Evolutionary conservation across 805 yeast species (phyloP), one percentile per base, ranked within the genome.

Genomic region (Jamesozyma rosinii): DNA sequence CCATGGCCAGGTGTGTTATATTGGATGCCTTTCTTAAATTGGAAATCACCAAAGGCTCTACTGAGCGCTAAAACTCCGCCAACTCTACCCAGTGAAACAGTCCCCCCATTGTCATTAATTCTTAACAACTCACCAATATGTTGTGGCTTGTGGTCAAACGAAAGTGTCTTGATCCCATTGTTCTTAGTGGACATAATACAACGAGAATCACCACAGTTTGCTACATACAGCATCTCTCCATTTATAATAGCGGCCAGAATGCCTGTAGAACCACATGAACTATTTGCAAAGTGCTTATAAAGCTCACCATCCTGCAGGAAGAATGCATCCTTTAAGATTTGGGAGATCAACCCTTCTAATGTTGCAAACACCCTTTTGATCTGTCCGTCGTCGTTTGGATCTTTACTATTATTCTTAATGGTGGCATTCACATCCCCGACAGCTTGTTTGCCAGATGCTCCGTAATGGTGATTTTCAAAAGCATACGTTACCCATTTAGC

Each of bases 41-140:
- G 67, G 54, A 81, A 83, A 63, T 83, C 89, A 24, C 88, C 86
- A 61, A 90, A 84, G 44, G 96, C 97, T 61, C 97, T 74, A 41
- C 95, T 82, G 49, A 90, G 71, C 0, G 97, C 97, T 63, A 90
- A 74, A 51, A 88, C 86, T 43, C 97, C 97, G 61, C 92, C 92
- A 40, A 90, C 97, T 64, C 98, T 76, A 43, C 95, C 95, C 62
- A 80, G 75, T 37, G 86, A 95, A 26, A 90, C 96, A 53, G 79
- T 85, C 3, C 97, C 97, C 44, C 97, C 97, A 22, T 95, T 95
- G 43, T 89, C 87, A 52, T 81, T 79, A 46, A 90, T 90, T 58
- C 98, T 72, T 34, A 92, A 79, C 61, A 83, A 75, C 64, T 90
- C 98, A 42, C 97, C 97, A 62, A 86, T 94, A 60, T 90, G 88